A percentile compares a stretch with the other conserved stretches of the same genome.
These are phyloP conservation scores for Orychophragmus violaceus DNA, from an alignment of 345 rosid genomes.

Conservation along the genomic window DNA sequence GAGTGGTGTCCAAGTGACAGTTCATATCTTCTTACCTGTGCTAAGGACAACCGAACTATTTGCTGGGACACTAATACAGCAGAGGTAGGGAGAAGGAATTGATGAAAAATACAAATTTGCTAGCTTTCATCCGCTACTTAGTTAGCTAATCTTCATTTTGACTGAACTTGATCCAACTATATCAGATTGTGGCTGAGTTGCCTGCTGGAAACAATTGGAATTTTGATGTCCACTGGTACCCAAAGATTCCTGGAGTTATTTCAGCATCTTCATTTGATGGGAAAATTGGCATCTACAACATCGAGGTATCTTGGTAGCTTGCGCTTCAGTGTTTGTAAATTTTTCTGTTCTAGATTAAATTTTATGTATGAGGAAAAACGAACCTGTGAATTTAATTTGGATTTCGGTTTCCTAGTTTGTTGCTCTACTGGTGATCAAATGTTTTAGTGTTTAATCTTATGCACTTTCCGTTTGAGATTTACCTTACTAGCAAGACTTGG, in stretches of 20 bases:
- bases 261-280: slow-evolving; percentile 98
- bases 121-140: background rate
- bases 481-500: background rate
- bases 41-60: slow-evolving; percentile 94
- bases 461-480: background rate
- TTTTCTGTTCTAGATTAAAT: background rate
- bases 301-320: slow-evolving; percentile 62
- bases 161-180: slow-evolving; percentile 12
- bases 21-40: slow-evolving; percentile 93
- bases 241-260: slow-evolving; percentile 91
- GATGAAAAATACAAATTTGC: background rate
- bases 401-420: background rate
- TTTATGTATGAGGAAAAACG: background rate
- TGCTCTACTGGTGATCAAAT: background rate
- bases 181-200: slow-evolving; percentile 80
- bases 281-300: slow-evolving; percentile 86
- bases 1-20: slow-evolving; percentile 96
- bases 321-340: background rate
- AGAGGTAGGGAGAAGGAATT: slow-evolving; percentile 48
- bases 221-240: slow-evolving; percentile 98
- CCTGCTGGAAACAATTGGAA: slow-evolving; percentile 98
- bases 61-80: slow-evolving; percentile 94
- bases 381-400: background rate
- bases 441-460: slow-evolving; percentile 5
- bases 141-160: slow-evolving; percentile 6